Conservation (phyloP, 306 rosid genomes). For the Parietaria judaica region DNA sequence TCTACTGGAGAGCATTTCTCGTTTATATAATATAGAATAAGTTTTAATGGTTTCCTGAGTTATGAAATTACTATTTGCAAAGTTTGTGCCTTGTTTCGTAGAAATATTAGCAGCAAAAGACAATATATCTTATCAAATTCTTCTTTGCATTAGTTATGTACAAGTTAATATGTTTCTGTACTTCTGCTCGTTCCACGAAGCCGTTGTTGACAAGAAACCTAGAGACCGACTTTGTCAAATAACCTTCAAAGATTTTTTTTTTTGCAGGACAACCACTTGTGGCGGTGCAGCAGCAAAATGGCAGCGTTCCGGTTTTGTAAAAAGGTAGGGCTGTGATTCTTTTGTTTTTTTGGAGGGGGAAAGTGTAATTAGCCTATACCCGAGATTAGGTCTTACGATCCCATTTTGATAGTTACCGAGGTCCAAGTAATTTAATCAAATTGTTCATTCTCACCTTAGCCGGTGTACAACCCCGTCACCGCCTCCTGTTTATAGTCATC, state of each 20-base stretch:
- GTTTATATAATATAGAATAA: too few species aligned
- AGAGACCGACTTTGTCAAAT: not conserved
- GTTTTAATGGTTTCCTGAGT: too few species aligned
- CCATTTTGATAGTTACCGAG: conserved; percentile 41
- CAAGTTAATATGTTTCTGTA: not conserved
- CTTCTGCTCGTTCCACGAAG: not conserved
- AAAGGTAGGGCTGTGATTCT: conserved; percentile 25
- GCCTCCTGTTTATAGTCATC: conserved; percentile 30
- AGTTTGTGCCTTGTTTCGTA: too few species aligned
- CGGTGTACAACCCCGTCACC: conserved; percentile 33
- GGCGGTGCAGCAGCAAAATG: conserved; percentile 62
- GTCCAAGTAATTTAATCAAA: conserved; percentile 40
- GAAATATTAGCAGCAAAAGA: too few species aligned
- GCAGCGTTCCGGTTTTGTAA: conserved; percentile 72
- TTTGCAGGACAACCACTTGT: conserved; percentile 67
- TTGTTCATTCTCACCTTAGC: conserved; percentile 40
- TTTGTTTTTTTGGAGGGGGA: conserved; percentile 32
- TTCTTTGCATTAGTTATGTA: too few species aligned
- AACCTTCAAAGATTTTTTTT: not conserved
- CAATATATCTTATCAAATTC: too few species aligned
- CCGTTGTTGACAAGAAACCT: not conserved
- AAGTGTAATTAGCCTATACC: conserved; percentile 46
- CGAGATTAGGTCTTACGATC: conserved; percentile 57
- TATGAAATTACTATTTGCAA: too few species aligned
- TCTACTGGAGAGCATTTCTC: too few species aligned